A percentile compares a stretch with the other conserved stretches of the same genome.
Conservation (phyloP, 345 rosid genomes). For the Populus deltoides region DNA sequence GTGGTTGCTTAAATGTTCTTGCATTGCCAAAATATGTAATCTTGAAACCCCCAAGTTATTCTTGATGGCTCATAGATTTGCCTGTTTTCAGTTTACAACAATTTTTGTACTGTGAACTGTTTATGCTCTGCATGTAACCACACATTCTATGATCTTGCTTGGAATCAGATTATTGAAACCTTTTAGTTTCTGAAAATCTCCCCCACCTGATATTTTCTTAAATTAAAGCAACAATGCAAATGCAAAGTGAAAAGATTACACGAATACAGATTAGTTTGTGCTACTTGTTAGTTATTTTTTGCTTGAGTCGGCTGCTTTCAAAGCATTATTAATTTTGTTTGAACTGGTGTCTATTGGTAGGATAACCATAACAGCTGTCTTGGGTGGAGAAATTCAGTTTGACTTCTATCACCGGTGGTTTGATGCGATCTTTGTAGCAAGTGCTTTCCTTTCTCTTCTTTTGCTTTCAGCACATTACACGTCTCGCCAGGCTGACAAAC, state of each 20-base stretch:
- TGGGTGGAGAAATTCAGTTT: constrained; percentile 97
- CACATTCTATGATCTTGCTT: neutral
- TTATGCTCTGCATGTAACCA: neutral
- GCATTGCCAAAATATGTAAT: neutral
- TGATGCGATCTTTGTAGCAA: constrained; percentile 92
- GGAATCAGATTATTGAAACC: neutral
- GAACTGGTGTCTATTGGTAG: constrained; percentile 46
- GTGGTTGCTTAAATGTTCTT: neutral
- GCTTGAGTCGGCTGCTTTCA: neutral
- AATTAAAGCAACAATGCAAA: neutral
- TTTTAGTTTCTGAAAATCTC: neutral
- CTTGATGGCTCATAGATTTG: neutral
- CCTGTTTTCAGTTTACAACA: neutral
- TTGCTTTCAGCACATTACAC: constrained; percentile 93
- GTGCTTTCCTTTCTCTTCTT: constrained; percentile 90
- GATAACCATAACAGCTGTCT: constrained; percentile 84
- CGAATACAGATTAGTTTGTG: neutral
- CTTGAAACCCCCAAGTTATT: neutral
- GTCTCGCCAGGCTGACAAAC: constrained; percentile 94
- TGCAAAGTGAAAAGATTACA: neutral
- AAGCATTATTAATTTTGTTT: constrained; percentile 2
- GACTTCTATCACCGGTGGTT: constrained; percentile 98
- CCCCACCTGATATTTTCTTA: neutral
- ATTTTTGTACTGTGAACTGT: neutral
- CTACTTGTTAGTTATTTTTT: neutral